phyloP scores from a whole-genome alignment of 2,329 filamentous ascomycete genomes.

The Scytalidium lignicola region DNA sequence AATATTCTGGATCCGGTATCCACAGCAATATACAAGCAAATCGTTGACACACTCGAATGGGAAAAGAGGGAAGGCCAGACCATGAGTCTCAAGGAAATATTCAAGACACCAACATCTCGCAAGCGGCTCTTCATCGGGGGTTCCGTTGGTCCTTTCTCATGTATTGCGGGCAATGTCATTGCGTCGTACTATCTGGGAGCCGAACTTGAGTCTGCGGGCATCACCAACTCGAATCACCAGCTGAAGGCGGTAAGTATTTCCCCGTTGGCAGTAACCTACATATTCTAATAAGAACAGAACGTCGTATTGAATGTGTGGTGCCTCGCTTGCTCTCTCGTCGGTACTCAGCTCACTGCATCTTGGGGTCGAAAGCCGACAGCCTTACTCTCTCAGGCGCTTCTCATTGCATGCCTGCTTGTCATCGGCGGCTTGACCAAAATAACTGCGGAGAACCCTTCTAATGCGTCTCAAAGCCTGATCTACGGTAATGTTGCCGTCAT shows the following conservation, averaged over 20 bases:
- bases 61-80: conserved; percentile 19
- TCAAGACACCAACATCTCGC: conserved; percentile 31
- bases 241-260: conserved; percentile 32
- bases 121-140: conserved; percentile 33
- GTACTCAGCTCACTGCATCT: conserved; percentile 35
- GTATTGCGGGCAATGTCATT: conserved; percentile 35
- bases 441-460: conserved; percentile 11
- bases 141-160: conserved; percentile 30
- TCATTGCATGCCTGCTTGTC: conserved; percentile 42
- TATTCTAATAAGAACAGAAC: conserved; percentile 26
- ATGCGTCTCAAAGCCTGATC: conserved; percentile 18
- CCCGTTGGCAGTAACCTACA: background rate
- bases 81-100: conserved; percentile 18
- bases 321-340: conserved; percentile 34
- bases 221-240: conserved; percentile 37
- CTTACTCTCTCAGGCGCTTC: conserved; percentile 31
- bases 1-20: conserved; percentile 20
- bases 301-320: conserved; percentile 47
- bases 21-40: conserved; percentile 25
- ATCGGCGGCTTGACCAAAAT: conserved; percentile 44
- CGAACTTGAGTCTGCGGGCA: conserved; percentile 41
- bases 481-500: conserved; percentile 43
- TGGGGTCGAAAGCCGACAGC: conserved; percentile 42
- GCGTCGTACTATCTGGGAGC: conserved; percentile 33
- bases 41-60: conserved; percentile 21